Conservation (phyloP, 805 yeast species). For the Hanseniaspora pseudoguilliermondii region DNA sequence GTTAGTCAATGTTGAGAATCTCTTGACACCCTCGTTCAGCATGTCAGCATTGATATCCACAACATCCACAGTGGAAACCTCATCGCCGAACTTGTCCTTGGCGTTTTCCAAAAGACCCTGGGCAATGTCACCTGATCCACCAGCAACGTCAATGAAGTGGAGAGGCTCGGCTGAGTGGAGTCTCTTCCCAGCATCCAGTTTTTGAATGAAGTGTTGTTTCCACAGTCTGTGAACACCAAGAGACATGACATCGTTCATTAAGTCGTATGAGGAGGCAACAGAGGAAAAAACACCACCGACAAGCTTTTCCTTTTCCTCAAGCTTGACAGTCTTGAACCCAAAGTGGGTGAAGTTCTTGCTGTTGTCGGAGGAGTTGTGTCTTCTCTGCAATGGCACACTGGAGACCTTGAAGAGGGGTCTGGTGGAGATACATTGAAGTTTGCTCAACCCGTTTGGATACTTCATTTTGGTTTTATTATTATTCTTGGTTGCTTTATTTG, state of each 20-base stretch:
- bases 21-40: conserved; percentile 80
- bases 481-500: conserved; percentile 14
- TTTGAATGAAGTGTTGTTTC: conserved; percentile 81
- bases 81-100: conserved; percentile 60
- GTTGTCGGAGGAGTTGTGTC: conserved; percentile 1
- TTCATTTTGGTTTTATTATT: conserved; percentile 32
- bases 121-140: conserved; percentile 98
- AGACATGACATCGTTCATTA: conserved; percentile 98
- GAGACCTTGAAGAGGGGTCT: neutral
- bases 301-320: conserved; percentile 65
- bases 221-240: conserved; percentile 88
- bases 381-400: neutral
- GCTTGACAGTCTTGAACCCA: conserved; percentile 74
- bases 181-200: conserved; percentile 85
- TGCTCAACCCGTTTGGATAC: neutral
- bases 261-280: conserved; percentile 86
- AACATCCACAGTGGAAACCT: conserved; percentile 66
- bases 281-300: conserved; percentile 84
- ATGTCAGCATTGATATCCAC: conserved; percentile 94
- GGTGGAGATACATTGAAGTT: neutral
- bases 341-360: conserved; percentile 64
- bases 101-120: conserved; percentile 91
- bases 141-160: conserved; percentile 89
- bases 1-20: conserved; percentile 40
- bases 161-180: conserved; percentile 69